Conservation (phyloP, 2,329 filamentous ascomycete genomes). For the Zarea fungicola region DNA sequence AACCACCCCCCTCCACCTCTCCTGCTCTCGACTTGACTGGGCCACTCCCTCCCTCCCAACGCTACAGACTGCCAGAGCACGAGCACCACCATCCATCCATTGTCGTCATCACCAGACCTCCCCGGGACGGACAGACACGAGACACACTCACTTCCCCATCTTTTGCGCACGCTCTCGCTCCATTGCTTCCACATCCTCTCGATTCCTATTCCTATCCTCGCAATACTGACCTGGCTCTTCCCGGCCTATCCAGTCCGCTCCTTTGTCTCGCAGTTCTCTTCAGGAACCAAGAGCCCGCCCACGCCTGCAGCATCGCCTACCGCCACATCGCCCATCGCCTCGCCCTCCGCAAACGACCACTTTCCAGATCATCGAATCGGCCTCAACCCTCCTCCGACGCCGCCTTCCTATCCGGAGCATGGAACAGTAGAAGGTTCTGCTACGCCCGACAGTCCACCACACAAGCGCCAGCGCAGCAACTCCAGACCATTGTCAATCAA, state of each 20-base stretch:
- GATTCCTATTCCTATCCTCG: neutral
- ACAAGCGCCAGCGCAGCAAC: constrained; percentile 40
- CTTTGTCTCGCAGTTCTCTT: constrained; percentile 79
- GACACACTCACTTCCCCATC: too few relatives aligned
- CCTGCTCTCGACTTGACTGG: too few relatives aligned
- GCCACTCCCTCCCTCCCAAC: too few relatives aligned
- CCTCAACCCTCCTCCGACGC: constrained; percentile 33
- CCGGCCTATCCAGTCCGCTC: constrained; percentile 60
- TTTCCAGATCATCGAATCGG: constrained; percentile 33
- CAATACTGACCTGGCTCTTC: neutral
- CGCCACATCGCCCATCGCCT: constrained; percentile 27
- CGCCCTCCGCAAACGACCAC: constrained; percentile 35
- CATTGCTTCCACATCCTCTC: neutral
- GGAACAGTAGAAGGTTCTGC: constrained; percentile 30
- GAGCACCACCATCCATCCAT: too few relatives aligned
- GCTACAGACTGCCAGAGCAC: too few relatives aligned
- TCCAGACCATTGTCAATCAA: constrained; percentile 83
- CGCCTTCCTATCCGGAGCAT: constrained; percentile 29
- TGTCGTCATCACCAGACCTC: too few relatives aligned
- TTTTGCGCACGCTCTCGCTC: neutral
- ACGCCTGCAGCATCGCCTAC: constrained; percentile 42
- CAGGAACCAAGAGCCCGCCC: constrained; percentile 38
- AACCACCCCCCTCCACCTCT: too few relatives aligned
- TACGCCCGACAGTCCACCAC: constrained; percentile 36
- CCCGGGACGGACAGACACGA: too few relatives aligned